phyloP scores from a whole-genome alignment of 768 basidiomycete genomes.

The Suillus paluster region DNA sequence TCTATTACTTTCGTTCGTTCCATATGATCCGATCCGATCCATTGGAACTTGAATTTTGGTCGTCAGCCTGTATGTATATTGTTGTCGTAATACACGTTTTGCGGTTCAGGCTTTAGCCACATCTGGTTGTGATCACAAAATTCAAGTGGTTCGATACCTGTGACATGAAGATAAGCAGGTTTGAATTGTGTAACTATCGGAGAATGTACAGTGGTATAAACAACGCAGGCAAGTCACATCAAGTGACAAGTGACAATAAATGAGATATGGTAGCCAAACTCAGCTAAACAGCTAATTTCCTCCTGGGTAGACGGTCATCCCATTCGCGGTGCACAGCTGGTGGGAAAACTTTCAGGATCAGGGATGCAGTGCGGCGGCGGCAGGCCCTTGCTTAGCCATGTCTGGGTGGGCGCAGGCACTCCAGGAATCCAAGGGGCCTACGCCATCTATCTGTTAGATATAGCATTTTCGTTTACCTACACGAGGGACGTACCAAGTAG shows the following conservation, averaged over 20 bases:
- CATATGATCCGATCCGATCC: too few species aligned
- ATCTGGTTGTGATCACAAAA: too few species aligned
- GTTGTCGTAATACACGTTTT: too few species aligned
- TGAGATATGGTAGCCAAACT: neutral
- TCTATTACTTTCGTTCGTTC: too few species aligned
- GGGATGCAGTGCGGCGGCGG: slow-evolving; percentile 44
- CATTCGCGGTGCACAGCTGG: slow-evolving; percentile 41
- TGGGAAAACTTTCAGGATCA: slow-evolving; percentile 37
- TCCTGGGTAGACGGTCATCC: slow-evolving; percentile 40
- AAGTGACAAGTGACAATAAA: neutral
- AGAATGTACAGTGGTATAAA: neutral
- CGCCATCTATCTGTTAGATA: slow-evolving; percentile 9
- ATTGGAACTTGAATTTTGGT: too few species aligned
- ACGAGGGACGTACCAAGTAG: slow-evolving; percentile 46
- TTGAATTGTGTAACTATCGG: too few species aligned
- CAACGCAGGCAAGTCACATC: neutral
- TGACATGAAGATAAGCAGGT: too few species aligned
- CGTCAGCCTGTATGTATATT: too few species aligned
- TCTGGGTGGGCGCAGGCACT: slow-evolving; percentile 26
- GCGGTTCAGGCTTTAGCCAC: too few species aligned
- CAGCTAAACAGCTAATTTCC: neutral
- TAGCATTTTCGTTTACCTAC: neutral
- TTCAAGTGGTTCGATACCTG: too few species aligned
- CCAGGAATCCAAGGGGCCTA: slow-evolving; percentile 51
- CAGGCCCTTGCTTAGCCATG: slow-evolving; percentile 44